Evolutionary conservation across 345 rosid species (phyloP).

Genomic region (Salix koriyanagi): DNA sequence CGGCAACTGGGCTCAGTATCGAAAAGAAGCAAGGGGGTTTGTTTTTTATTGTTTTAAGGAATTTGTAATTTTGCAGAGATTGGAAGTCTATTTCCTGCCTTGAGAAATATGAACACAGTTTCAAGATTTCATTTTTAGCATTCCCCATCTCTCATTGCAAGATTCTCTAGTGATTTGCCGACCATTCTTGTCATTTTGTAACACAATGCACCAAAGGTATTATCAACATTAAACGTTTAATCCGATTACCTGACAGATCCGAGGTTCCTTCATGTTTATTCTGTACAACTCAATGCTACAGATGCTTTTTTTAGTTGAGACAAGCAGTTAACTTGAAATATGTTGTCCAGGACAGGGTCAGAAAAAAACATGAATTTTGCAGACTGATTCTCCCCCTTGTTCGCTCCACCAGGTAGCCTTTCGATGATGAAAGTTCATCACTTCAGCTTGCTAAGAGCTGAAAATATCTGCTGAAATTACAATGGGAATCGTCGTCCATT

Average conservation of each 20-base stretch:
- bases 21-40: no score
- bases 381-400: not conserved
- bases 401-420: not conserved
- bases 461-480: not conserved
- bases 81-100: no score
- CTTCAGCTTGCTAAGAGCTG: not conserved
- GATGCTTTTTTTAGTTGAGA: not conserved
- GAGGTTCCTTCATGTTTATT: not conserved
- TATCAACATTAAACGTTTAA: not conserved
- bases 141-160: no score
- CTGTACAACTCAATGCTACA: not conserved
- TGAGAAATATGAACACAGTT: no score
- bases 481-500: not conserved
- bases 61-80: no score
- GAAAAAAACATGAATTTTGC: not conserved
- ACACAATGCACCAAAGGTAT: not conserved
- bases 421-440: not conserved
- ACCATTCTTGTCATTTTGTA: not conserved
- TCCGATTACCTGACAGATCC: not conserved
- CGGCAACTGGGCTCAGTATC: constrained; percentile 33
- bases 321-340: not conserved
- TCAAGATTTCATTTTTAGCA: no score
- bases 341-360: not conserved
- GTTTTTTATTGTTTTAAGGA: no score
- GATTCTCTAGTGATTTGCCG: no score